Evolutionary conservation across 495 filamentous ascomycete genomes (phyloP).

Genomic region (Daldinia vernicosa): DNA sequence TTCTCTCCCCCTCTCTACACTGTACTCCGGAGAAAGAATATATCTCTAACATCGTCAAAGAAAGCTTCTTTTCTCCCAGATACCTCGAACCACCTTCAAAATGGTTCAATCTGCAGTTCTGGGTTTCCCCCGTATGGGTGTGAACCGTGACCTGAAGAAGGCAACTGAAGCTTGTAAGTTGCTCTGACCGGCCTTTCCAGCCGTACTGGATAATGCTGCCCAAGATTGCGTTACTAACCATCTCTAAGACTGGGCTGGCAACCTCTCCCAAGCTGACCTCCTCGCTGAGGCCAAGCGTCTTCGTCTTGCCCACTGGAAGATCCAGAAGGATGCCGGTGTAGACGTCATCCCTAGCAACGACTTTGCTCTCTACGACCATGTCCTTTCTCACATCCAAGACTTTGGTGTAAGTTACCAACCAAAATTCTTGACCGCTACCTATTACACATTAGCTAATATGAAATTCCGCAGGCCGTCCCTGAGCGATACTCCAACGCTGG

Average conservation of each 20-base stretch:
- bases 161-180: constrained; percentile 82
- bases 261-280: constrained; percentile 87
- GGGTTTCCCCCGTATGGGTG: constrained; percentile 94
- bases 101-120: constrained; percentile 83
- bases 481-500: constrained; percentile 88
- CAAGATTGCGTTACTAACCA: constrained; percentile 20
- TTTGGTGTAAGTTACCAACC: constrained; percentile 77
- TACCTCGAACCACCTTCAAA: constrained; percentile 55
- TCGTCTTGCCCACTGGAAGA: constrained; percentile 96
- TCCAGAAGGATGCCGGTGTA: constrained; percentile 97
- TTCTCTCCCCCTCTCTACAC: constrained; percentile 17
- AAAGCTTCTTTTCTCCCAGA: constrained; percentile 37
- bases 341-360: constrained; percentile 98
- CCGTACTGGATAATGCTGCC: neutral
- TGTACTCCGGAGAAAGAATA: constrained; percentile 14
- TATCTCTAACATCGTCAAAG: constrained; percentile 22
- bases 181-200: neutral
- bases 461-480: constrained; percentile 72
- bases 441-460: constrained; percentile 24
- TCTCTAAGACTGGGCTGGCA: constrained; percentile 83
- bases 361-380: constrained; percentile 98
- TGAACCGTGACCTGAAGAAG: constrained; percentile 99
- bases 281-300: constrained; percentile 95
- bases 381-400: constrained; percentile 98
- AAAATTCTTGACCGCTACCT: neutral